These are phyloP conservation scores for Ogataea nonfermentans DNA, from an alignment of 805 yeast genomes.

Conservation along the genomic window DNA sequence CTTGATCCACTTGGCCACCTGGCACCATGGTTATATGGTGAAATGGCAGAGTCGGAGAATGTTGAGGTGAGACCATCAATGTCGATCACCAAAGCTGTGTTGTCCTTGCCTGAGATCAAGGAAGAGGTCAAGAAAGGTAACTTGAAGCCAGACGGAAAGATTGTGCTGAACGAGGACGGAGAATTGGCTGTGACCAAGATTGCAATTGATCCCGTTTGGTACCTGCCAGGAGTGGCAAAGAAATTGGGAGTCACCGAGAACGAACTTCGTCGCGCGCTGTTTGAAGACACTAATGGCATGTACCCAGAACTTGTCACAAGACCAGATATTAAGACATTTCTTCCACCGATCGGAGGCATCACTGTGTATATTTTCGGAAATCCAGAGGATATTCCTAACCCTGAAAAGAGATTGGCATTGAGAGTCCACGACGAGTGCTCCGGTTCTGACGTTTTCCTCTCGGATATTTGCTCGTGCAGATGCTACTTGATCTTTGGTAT, in stretches of 20 bases:
- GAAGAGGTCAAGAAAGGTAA: conserved; percentile 55
- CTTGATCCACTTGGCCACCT: conserved; percentile 68
- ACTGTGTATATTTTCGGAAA: conserved; percentile 68
- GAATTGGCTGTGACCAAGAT: conserved; percentile 61
- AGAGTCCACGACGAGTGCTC: conserved; percentile 71
- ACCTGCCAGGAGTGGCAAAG: conserved; percentile 65
- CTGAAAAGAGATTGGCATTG: conserved; percentile 49
- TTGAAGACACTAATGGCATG: conserved; percentile 70
- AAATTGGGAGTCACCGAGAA: conserved; percentile 56
- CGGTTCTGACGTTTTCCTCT: conserved; percentile 67
- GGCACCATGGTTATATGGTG: conserved; percentile 57
- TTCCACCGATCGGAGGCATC: conserved; percentile 69
- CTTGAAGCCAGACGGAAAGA: conserved; percentile 55
- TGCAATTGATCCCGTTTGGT: conserved; percentile 73
- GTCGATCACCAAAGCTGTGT: conserved; percentile 64
- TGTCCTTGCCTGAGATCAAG: conserved; percentile 57
- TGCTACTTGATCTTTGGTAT: conserved; percentile 67
- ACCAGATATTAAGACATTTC: conserved; percentile 61
- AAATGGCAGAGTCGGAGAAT: conserved; percentile 41
- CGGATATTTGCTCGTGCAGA: conserved; percentile 69
- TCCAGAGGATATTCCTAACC: conserved; percentile 52
- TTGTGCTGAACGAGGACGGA: conserved; percentile 58
- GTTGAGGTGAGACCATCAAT: conserved; percentile 64
- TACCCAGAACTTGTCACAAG: conserved; percentile 68
- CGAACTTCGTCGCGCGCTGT: conserved; percentile 56